These are phyloP conservation scores for Chaetomium cochliodes DNA, from an alignment of 495 filamentous ascomycete species.

Conservation along the genomic window DNA sequence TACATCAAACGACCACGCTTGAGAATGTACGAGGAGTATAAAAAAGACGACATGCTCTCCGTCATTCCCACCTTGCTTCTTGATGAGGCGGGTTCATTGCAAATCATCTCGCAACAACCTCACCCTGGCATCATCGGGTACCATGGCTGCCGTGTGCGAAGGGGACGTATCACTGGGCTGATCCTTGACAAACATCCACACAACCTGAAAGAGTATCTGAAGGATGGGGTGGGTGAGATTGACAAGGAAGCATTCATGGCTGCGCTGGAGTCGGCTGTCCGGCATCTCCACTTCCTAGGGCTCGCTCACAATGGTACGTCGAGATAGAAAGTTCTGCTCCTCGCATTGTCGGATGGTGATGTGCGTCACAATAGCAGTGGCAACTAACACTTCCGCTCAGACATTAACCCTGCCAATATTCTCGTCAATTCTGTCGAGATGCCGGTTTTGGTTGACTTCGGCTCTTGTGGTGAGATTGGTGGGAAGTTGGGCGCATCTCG, in stretches of 20 bases:
- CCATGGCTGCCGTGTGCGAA: neutral
- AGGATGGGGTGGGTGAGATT: neutral
- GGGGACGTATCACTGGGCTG: neutral
- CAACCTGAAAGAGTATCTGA: neutral
- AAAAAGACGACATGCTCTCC: neutral
- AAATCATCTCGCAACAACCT: neutral
- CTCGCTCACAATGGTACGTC: neutral
- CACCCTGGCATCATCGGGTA: conserved; percentile 3
- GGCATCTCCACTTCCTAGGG: neutral
- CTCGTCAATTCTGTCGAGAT: neutral
- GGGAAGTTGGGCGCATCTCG: neutral
- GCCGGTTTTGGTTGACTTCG: neutral
- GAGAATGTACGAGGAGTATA: neutral
- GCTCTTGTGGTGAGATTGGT: neutral
- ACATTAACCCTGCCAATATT: neutral
- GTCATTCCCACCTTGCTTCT: neutral
- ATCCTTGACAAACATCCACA: neutral
- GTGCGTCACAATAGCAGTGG: neutral
- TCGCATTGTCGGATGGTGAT: neutral
- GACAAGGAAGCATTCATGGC: neutral
- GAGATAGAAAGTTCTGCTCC: neutral
- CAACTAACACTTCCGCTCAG: neutral
- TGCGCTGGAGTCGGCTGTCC: neutral
- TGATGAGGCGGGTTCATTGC: neutral
- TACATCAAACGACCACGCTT: neutral